Evolutionary conservation across 768 basidiomycete species (phyloP).

Genomic region (Auricularia cornea): DNA sequence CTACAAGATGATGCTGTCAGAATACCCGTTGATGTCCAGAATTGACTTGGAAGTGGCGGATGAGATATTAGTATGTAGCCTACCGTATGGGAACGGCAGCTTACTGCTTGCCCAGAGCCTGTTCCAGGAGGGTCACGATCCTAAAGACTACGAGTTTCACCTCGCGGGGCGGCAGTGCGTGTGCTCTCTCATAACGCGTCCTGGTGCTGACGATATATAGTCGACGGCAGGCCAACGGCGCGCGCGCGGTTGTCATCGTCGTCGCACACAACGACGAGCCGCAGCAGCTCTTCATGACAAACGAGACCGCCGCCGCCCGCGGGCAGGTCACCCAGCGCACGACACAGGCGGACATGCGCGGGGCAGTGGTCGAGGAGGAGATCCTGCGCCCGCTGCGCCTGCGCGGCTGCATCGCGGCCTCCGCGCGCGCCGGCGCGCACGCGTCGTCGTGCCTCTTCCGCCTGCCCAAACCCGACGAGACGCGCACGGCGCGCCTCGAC

Average conservation of each 20-base stretch:
- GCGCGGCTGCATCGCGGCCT: background rate
- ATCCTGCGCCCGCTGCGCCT: background rate
- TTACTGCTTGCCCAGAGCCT: too few relatives aligned
- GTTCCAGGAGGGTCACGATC: background rate
- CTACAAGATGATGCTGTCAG: too few relatives aligned
- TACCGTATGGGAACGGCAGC: too few relatives aligned
- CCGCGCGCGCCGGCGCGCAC: background rate
- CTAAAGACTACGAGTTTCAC: background rate
- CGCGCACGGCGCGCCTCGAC: background rate
- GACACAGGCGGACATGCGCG: background rate
- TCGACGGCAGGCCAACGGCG: background rate
- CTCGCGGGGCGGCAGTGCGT: background rate
- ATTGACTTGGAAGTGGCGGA: too few relatives aligned
- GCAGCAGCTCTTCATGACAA: background rate
- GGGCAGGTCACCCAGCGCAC: background rate
- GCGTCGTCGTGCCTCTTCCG: background rate
- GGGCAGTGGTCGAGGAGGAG: background rate
- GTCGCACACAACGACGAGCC: background rate
- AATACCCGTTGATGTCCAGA: too few relatives aligned
- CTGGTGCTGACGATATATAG: background rate
- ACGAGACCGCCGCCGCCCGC: background rate
- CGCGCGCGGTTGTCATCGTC: background rate
- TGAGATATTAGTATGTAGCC: too few relatives aligned
- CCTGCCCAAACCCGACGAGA: background rate
- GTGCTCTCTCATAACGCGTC: background rate